Evolutionary conservation across 768 basidiomycete species (phyloP).

Genomic region (Candolleomyces aberdarensis): DNA sequence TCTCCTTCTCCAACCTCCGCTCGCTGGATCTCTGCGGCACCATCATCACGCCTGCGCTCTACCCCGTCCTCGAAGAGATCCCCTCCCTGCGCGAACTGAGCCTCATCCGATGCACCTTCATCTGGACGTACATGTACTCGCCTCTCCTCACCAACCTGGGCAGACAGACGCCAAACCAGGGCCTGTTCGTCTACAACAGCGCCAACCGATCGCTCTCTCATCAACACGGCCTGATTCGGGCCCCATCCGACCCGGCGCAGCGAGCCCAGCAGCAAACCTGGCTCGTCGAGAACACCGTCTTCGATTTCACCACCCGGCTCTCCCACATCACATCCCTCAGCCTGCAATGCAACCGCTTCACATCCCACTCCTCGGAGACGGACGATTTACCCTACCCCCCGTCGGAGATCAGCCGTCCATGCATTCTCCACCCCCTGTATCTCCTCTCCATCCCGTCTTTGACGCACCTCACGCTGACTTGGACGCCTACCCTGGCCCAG

Average conservation of each 20-base stretch:
- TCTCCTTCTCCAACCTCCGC: slow-evolving; percentile 19
- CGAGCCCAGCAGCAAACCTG: slow-evolving; percentile 1
- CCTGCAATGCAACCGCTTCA: slow-evolving; percentile 10
- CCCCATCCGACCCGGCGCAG: not conserved
- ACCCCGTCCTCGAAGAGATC: slow-evolving; percentile 20
- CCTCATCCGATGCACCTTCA: slow-evolving; percentile 19
- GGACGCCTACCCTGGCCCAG: slow-evolving; percentile 8
- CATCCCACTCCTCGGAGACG: slow-evolving; percentile 7
- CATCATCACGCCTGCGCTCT: slow-evolving; percentile 21
- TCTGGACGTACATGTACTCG: slow-evolving; percentile 12
- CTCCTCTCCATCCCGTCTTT: slow-evolving; percentile 12
- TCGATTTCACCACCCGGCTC: slow-evolving; percentile 2
- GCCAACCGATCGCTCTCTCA: slow-evolving; percentile 5
- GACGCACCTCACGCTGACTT: slow-evolving; percentile 12
- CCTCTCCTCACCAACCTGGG: slow-evolving; percentile 5
- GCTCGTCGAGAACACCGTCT: slow-evolving; percentile 7
- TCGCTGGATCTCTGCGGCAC: slow-evolving; percentile 21
- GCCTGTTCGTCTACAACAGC: slow-evolving; percentile 1
- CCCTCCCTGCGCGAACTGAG: slow-evolving; percentile 22
- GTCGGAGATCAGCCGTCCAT: slow-evolving; percentile 2
- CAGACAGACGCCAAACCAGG: slow-evolving; percentile 1
- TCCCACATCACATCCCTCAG: slow-evolving; percentile 12
- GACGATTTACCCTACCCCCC: slow-evolving; percentile 5
- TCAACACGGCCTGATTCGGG: slow-evolving; percentile 3
- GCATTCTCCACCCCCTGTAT: slow-evolving; percentile 14